Conservation (phyloP, 2,329 filamentous ascomycete genomes). For the Penicillium olsonii region DNA sequence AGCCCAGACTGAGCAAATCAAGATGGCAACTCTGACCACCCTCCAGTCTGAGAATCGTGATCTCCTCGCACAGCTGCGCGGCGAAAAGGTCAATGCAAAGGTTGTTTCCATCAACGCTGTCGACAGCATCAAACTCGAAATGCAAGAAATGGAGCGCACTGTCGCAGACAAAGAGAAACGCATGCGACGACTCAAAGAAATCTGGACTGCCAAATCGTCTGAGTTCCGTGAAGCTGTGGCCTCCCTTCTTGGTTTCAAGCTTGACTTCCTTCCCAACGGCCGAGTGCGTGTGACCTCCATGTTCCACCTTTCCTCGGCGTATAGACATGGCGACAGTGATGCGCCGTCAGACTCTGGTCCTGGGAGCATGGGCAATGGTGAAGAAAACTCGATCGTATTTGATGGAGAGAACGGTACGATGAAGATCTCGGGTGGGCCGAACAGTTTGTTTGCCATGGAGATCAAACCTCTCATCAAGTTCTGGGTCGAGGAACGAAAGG, state of each 20-base stretch:
- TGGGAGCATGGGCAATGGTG: constrained; percentile 48
- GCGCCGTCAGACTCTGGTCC: constrained; percentile 61
- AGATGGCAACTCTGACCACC: constrained; percentile 73
- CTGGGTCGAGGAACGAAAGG: constrained; percentile 92
- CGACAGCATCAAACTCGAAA: constrained; percentile 71
- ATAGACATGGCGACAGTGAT: constrained; percentile 47
- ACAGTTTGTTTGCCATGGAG: constrained; percentile 80
- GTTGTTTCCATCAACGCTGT: constrained; percentile 77
- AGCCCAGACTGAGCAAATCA: constrained; percentile 78
- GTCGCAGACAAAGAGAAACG: constrained; percentile 75
- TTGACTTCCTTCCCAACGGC: constrained; percentile 95
- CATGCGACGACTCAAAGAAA: constrained; percentile 82
- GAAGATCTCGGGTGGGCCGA: constrained; percentile 91
- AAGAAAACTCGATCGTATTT: constrained; percentile 70
- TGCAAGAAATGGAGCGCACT: constrained; percentile 69
- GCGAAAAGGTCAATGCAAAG: constrained; percentile 51
- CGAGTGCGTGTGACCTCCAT: constrained; percentile 89
- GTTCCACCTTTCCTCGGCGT: constrained; percentile 68
- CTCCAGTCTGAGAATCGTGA: constrained; percentile 83
- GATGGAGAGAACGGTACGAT: constrained; percentile 94
- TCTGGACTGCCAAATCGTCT: constrained; percentile 85
- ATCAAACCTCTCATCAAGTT: constrained; percentile 88
- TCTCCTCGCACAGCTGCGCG: constrained; percentile 70
- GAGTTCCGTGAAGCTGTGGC: constrained; percentile 97
- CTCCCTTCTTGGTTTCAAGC: constrained; percentile 86